Evolutionary conservation across 2,329 filamentous ascomycete genomes (phyloP), one percentile per base, ranked within the genome.

Genomic region (Claviceps fusiformis): DNA sequence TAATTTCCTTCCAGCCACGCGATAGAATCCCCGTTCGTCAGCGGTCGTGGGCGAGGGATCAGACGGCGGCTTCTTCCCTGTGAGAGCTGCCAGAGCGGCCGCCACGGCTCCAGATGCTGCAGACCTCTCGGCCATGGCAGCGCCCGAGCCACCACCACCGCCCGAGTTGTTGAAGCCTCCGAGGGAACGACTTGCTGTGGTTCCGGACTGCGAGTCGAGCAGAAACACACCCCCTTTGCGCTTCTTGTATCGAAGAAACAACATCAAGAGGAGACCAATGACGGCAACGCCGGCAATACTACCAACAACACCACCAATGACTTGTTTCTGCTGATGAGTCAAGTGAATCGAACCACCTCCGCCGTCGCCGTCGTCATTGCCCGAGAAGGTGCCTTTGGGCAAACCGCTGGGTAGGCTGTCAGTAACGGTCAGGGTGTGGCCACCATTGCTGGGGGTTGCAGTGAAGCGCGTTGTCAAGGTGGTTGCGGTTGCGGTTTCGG

Each of bases 1-100:
- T 55, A 86, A 65, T 62, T 85, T 86, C 62, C 77, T 76, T 58
- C 83, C 83, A 6, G 82, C 83, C 2, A 86, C 77, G 35, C 81
- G 78, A 58, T 83, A 79, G 64, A 86, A 86, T 0, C 81, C 79
- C 57, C 73, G 71, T 62, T 85, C 81, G 33, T 71, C 74, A 2
- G 50, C 52, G 13, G 55, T 29, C 64, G 67, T 41, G 71, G 70
- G 46, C 65, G 64, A 17, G 63, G 63, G 51, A 59, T 59, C 61
- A 52, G 55, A 49, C 52, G 66, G 58, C 52, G 58, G 58, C 63
- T 68, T 70, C 56, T 74, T 76, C 37, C 71, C 68, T 5, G 72
- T 69, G 41, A 80, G 62, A 46, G 66, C 72, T 2, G 75, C 73
- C n/a, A 80, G 63, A 9, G 76, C 72, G 11, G 75, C 70, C 4